phyloP scores from a whole-genome alignment of 345 rosid species.

The Hibiscus syriacus region DNA sequence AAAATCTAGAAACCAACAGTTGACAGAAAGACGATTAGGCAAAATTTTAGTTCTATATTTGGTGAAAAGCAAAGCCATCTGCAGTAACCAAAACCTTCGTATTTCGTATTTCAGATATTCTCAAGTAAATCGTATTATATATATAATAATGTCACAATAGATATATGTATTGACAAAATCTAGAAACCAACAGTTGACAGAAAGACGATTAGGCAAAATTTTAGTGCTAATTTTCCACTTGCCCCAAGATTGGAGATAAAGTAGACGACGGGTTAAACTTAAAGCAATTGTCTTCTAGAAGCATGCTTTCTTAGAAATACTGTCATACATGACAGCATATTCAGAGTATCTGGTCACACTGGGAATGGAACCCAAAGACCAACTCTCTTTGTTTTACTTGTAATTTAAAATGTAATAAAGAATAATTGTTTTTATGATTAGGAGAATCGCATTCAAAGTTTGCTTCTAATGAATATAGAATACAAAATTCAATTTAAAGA shows the following conservation, averaged over 20 bases:
- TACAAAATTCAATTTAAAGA: neutral
- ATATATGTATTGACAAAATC: too few relatives aligned
- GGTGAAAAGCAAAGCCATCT: neutral
- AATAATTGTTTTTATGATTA: neutral
- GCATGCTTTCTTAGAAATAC: neutral
- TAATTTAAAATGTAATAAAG: neutral
- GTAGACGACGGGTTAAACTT: neutral
- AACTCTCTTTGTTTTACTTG: neutral
- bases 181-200: neutral
- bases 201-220: neutral
- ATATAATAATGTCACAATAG: too few relatives aligned
- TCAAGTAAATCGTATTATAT: too few relatives aligned
- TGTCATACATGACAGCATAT: neutral
- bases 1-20: neutral
- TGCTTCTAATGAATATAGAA: too few relatives aligned
- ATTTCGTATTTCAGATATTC: neutral
- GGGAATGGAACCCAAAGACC: conserved; percentile 7
- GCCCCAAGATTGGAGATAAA: neutral
- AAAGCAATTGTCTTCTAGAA: neutral
- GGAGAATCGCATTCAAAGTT: conserved; percentile 14
- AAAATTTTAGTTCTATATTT: neutral
- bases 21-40: neutral
- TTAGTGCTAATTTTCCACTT: neutral
- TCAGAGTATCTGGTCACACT: neutral
- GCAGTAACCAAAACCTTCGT: neutral